Conservation (phyloP, 768 basidiomycete species). For the Leccinum uliginosum region DNA sequence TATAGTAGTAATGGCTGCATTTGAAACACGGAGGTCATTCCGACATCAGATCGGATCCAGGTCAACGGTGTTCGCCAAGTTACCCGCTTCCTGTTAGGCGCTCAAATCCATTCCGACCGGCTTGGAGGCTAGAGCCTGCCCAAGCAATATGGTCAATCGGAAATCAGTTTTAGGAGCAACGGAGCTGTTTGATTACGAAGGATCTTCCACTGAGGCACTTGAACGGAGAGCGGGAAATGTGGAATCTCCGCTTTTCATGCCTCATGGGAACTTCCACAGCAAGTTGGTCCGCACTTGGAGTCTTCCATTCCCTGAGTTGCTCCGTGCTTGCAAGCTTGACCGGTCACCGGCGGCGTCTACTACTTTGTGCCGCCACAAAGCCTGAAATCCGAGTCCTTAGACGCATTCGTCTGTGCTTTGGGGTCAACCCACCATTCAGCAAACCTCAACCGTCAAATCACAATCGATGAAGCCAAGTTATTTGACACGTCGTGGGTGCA, state of each 20-base stretch:
- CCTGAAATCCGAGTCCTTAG: background rate
- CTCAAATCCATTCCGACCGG: background rate
- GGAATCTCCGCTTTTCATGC: slow-evolving; percentile 8
- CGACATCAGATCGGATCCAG: background rate
- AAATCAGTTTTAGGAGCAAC: background rate
- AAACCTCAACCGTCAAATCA: background rate
- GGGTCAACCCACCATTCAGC: background rate
- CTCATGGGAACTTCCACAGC: slow-evolving; percentile 2
- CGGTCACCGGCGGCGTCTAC: background rate
- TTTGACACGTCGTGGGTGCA: background rate
- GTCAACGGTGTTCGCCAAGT: background rate
- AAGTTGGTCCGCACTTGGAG: background rate
- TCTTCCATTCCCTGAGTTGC: slow-evolving; percentile 11
- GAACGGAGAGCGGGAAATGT: background rate
- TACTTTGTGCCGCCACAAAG: background rate
- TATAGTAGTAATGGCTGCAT: background rate
- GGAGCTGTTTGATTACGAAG: background rate
- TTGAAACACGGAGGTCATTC: slow-evolving; percentile 4
- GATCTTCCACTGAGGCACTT: background rate
- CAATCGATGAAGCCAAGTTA: background rate
- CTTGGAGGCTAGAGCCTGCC: background rate
- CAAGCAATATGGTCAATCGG: background rate
- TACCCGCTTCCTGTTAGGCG: background rate
- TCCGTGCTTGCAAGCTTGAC: background rate
- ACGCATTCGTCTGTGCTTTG: background rate